phyloP scores from a whole-genome alignment of 192 early-diverging fungal genomes.

The Coemansia sp. region DNA sequence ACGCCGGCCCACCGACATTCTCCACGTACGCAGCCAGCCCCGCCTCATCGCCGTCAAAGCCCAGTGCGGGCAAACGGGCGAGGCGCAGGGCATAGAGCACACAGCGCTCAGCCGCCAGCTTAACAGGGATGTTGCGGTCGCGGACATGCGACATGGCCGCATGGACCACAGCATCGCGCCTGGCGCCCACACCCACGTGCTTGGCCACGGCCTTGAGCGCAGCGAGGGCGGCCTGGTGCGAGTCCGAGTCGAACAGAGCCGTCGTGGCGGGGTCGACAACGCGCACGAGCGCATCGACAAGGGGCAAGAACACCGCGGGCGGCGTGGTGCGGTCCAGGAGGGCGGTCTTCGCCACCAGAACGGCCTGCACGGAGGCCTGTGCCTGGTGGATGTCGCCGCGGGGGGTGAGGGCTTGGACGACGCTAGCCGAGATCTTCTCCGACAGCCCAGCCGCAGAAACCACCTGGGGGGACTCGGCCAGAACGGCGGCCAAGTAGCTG shows the following conservation, averaged over 20 bases:
- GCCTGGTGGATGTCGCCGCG: conserved; percentile 32
- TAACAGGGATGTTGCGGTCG: conserved; percentile 79
- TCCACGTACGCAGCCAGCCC: conserved; percentile 45
- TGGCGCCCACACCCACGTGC: conserved; percentile 36
- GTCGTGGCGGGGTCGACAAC: conserved; percentile 23
- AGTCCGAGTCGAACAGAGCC: conserved; percentile 29
- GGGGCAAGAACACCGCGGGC: not conserved
- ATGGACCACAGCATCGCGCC: conserved; percentile 58
- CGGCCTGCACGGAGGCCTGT: conserved; percentile 26
- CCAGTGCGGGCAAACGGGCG: conserved; percentile 24
- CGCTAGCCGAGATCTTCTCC: conserved; percentile 58
- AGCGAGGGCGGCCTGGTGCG: conserved; percentile 56
- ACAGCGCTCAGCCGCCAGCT: conserved; percentile 82
- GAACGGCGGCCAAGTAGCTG: conserved; percentile 68
- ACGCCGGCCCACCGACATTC: conserved; percentile 50
- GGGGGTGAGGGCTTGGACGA: conserved; percentile 61
- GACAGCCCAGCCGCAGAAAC: conserved; percentile 61
- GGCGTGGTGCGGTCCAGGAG: conserved; percentile 7
- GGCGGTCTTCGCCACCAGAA: conserved; percentile 27
- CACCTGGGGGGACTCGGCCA: conserved; percentile 59
- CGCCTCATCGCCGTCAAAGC: conserved; percentile 26
- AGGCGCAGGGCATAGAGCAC: conserved; percentile 72
- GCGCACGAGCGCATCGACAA: conserved; percentile 26
- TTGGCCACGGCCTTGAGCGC: conserved; percentile 60
- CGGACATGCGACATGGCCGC: conserved; percentile 72